These are phyloP conservation scores for Colletotrichum liaoningense DNA, from an alignment of 2,329 filamentous ascomycete genomes.

Conservation along the genomic window DNA sequence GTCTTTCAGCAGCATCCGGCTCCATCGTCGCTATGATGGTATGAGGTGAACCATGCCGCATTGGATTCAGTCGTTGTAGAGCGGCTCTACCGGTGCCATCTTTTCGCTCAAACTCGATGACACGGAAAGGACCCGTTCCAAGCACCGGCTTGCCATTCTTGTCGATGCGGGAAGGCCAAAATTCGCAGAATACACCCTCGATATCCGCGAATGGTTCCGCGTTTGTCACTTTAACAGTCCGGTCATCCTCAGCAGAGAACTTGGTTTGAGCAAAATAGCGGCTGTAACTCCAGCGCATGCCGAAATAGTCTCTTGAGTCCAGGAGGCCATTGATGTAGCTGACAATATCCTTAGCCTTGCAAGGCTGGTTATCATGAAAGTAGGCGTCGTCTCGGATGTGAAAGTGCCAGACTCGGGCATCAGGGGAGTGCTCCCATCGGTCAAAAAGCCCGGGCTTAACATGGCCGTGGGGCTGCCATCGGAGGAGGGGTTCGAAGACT, in stretches of 20 bases:
- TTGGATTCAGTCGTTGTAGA: neutral
- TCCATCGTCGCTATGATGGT: neutral
- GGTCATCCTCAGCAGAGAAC: neutral
- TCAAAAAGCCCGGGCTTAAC: constrained; percentile 11
- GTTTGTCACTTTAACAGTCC: neutral
- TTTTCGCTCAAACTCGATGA: constrained; percentile 11
- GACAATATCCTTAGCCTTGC: neutral
- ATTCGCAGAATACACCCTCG: constrained; percentile 17
- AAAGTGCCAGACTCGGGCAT: constrained; percentile 4
- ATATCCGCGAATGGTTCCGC: constrained; percentile 12
- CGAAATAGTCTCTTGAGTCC: constrained; percentile 26
- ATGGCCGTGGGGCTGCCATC: constrained; percentile 7
- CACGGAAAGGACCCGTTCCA: constrained; percentile 14
- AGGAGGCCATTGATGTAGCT: constrained; percentile 4
- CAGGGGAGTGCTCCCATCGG: constrained; percentile 12
- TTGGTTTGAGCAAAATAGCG: neutral
- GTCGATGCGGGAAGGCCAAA: constrained; percentile 9
- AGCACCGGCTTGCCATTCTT: constrained; percentile 8
- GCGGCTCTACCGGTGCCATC: neutral
- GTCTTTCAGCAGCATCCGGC: neutral
- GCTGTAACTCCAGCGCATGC: constrained; percentile 30
- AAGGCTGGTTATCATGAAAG: constrained; percentile 14
- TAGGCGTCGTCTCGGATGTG: constrained; percentile 17
- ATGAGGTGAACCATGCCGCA: neutral
- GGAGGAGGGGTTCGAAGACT: constrained; percentile 26